Evolutionary conservation across 208 protist genomes (phyloP), one percentile per base, ranked within the genome.

Genomic region (Lotmaria passim): DNA sequence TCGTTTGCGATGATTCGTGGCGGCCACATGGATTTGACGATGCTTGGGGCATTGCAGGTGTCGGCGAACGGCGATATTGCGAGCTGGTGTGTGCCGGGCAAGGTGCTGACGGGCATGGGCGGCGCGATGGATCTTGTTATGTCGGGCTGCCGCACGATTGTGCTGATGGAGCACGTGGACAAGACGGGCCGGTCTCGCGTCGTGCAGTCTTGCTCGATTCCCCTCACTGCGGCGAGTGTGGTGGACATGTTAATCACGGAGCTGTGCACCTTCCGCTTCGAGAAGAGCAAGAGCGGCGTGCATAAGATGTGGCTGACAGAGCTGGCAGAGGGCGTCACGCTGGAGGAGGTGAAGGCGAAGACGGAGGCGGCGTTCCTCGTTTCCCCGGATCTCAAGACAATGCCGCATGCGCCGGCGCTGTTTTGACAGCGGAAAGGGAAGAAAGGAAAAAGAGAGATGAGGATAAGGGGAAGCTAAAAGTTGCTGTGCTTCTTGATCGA

Each of bases 51-150:
- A 43, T 87, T 98, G 78, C 81, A 99, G 70, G 96, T 98, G 0
- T 70, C 80, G 3, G 55, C 66, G 7, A 89, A 82, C 50, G 97
- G 97, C 46, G 97, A 99, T 69, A 66, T 99, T 1, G 97, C 97
- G 50, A 98, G 98, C 73, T 99, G 96, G 96, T 89, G 97, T 33
- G 97, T 99, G 68, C 97, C 97, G 3, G 91, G 91, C 17, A 97
- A 97, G 60, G 88, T 96, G 74, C 93, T 98, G 14, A 98, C 96
- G 68, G 97, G 97, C 30, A 98, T 98, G 93, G 97, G 95, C 55
- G 97, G 97, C 30, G 97, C 90, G 6, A 98, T 98, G 94, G 95
- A 98, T 52, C 76, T 98, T 5, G 90, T 98, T 26, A 74, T 79
- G 57, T 82, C 66, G 47, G 86, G 87, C 3, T 92, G 86, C 23